Conservation (phyloP, 139 green algal genomes). For the Nannochloris sp. region DNA sequence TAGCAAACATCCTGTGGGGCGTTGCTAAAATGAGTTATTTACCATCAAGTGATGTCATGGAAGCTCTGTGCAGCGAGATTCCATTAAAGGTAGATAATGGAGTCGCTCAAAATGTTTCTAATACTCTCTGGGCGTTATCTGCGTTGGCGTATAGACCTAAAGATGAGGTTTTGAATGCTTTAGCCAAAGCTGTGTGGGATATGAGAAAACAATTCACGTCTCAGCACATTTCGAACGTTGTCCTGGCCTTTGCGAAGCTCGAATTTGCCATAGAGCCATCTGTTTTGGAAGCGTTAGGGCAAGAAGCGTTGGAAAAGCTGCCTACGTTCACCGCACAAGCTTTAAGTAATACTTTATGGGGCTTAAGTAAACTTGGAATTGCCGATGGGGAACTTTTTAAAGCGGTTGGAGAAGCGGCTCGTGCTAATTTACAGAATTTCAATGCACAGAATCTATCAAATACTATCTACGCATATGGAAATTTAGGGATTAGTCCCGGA, state of each 20-base stretch:
- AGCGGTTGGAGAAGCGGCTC: conserved; percentile 10
- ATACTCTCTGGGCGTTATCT: conserved; percentile 36
- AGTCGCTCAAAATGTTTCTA: conserved; percentile 29
- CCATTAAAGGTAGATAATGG: conserved; percentile 1
- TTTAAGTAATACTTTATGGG: conserved; percentile 57
- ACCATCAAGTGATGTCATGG: conserved; percentile 26
- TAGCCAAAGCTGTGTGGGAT: not conserved
- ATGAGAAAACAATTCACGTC: conserved; percentile 12
- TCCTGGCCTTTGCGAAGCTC: conserved; percentile 47
- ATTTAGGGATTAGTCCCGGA: conserved; percentile 17
- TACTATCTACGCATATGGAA: conserved; percentile 35
- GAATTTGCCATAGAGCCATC: conserved; percentile 18
- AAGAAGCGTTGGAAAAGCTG: conserved; percentile 7
- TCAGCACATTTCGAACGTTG: conserved; percentile 25
- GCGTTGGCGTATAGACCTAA: conserved; percentile 8
- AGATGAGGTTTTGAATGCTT: conserved; percentile 5
- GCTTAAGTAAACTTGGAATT: conserved; percentile 42
- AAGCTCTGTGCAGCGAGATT: conserved; percentile 17
- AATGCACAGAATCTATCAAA: conserved; percentile 53
- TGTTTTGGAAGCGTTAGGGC: conserved; percentile 1
- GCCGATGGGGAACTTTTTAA: conserved; percentile 27
- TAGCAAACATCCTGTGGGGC: conserved; percentile 42
- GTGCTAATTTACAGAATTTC: conserved; percentile 29
- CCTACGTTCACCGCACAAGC: conserved; percentile 34
- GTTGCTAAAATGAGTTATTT: conserved; percentile 43